Evolutionary conservation across 176 grass and related monocot species (phyloP), one percentile per base, ranked within the genome.

Genomic region (Phyllostachys edulis): DNA sequence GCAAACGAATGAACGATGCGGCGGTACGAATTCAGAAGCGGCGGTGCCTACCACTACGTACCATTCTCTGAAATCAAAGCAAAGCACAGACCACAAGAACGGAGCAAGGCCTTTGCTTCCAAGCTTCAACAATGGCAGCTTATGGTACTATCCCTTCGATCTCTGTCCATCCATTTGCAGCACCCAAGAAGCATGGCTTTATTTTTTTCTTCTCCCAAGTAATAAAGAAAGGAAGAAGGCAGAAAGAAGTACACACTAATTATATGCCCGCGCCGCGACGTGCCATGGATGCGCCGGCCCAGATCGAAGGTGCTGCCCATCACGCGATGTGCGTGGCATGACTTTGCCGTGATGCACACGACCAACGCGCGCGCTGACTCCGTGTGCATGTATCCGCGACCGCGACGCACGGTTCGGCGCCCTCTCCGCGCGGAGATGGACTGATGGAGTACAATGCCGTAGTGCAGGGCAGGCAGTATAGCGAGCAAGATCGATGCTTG

Each of bases 271-370:
- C 3, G 71, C 29, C 5, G 17, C 13, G 46, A 21, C 50, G 50
- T 26, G 36, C 66, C 67, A 51, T 66, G 82, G 45, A 13, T 76
- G 46, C 11, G 82, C 36, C 24, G 42, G 39, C 7, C 32, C 71
- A 20, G 61, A 5, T 11, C 46, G 77, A 79, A 46, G 61, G 34
- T 36, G 71, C 71, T 20, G 29, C 14, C 21, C 79, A 13, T 83
- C 73, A 77, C 74, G 47, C 71, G 40, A 61, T 69, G 85, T 39
- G 79, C 71, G 17, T 68, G 49, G 70, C 85, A 75, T 81, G 59
- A 82, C 72, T 67, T 37, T 7, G 82, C 69, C 47, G 23, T 3
- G 37, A 52, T 56, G 70, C 63, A 3, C 81, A 17, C 67, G 54
- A 13, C 59, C 14, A 16, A 38, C 64, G 29, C 47, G 12, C 29